Evolutionary conservation across 306 rosid genomes (phyloP).

Genomic region (Mimosa bimucronata): DNA sequence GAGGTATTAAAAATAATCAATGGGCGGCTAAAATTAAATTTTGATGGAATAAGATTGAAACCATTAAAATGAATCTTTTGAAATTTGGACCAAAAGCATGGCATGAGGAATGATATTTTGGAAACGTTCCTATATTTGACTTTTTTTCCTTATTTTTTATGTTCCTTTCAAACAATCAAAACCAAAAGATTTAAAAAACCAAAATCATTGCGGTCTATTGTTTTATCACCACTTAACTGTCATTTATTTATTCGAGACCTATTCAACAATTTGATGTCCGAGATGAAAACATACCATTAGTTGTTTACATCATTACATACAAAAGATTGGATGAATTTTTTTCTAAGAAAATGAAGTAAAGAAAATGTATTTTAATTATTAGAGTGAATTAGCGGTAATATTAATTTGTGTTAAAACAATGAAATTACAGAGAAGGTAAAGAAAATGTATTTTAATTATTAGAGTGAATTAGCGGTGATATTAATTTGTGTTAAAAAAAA

Average conservation of each 20-base stretch:
- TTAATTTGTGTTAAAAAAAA: not conserved
- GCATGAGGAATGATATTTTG: not conserved
- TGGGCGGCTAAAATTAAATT: not conserved
- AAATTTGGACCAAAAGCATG: not conserved
- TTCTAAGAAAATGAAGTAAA: too few relatives aligned
- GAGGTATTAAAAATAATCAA: not conserved
- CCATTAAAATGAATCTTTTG: not conserved
- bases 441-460: too few relatives aligned
- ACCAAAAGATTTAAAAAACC: not conserved
- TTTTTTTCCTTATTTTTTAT: not conserved
- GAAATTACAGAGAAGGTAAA: conserved; percentile 60
- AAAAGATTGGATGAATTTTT: too few relatives aligned
- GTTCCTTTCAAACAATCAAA: not conserved
- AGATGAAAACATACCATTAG: not conserved
- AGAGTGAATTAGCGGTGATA: too few relatives aligned
- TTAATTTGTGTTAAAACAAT: not conserved
- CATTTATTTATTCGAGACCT: not conserved
- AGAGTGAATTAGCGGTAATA: too few relatives aligned
- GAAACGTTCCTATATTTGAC: not conserved
- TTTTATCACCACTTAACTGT: not conserved
- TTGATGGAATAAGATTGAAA: not conserved
- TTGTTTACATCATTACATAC: not conserved
- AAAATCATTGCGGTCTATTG: not conserved
- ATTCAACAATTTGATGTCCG: not conserved
- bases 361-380: too few relatives aligned